Conservation (phyloP, 2,329 filamentous ascomycete genomes). For the Alternaria novae-zelandiae region DNA sequence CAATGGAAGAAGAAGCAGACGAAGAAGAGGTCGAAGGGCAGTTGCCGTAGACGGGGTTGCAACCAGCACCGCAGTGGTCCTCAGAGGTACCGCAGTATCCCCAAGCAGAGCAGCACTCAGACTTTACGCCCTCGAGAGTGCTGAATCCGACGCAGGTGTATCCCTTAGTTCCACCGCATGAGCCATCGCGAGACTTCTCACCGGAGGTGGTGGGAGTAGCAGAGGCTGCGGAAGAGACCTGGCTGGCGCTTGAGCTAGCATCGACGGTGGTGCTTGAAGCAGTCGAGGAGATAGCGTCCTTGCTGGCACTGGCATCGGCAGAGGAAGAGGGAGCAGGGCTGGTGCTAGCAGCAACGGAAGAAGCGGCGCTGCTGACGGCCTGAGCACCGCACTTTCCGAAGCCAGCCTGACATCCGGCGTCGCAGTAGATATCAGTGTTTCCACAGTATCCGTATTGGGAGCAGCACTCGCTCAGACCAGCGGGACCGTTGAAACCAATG, state of each 20-base stretch:
- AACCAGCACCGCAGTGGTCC: slow-evolving; percentile 38
- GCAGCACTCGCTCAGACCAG: slow-evolving; percentile 51
- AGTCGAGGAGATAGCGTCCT: slow-evolving; percentile 2
- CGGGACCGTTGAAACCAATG: slow-evolving; percentile 33
- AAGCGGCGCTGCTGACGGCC: background rate
- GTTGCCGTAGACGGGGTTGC: slow-evolving; percentile 37
- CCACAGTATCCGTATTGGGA: slow-evolving; percentile 51
- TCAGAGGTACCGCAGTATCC: slow-evolving; percentile 48
- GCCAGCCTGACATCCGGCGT: slow-evolving; percentile 27
- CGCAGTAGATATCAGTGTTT: slow-evolving; percentile 27
- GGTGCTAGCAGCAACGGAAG: background rate
- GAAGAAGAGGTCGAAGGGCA: slow-evolving; percentile 16
- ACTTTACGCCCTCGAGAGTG: slow-evolving; percentile 32
- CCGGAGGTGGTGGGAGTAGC: slow-evolving; percentile 15
- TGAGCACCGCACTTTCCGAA: slow-evolving; percentile 20
- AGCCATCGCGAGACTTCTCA: slow-evolving; percentile 23
- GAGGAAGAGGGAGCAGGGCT: background rate
- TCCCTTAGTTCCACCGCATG: slow-evolving; percentile 30
- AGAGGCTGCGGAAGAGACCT: slow-evolving; percentile 11
- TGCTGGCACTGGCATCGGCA: background rate
- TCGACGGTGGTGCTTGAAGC: slow-evolving; percentile 1
- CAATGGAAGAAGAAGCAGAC: background rate
- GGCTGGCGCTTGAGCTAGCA: slow-evolving; percentile 3
- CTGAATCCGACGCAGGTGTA: slow-evolving; percentile 32
- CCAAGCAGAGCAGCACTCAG: slow-evolving; percentile 54